Evolutionary conservation across 108 stramenopile genomes (phyloP), one percentile per base, ranked within the genome.

Genomic region (Cylindrotheca fusiformis): DNA sequence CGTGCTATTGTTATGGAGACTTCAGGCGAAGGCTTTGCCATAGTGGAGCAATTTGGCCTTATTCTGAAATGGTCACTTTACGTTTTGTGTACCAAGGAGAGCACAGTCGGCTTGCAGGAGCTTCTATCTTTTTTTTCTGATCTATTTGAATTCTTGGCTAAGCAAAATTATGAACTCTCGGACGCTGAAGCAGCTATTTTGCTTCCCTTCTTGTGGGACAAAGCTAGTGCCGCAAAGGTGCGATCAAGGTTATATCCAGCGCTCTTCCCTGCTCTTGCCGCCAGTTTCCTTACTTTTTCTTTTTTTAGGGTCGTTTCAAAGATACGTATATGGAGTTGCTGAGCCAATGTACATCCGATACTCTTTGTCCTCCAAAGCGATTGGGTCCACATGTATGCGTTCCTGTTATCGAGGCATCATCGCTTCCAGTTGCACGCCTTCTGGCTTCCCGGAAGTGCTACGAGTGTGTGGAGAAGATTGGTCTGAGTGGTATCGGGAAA

Each of bases 191-290:
- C 84, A 17, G 20, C 52, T 0, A 47, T 80, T 24, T 59, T 95
- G 20, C 71, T 92, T 6, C 91, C 94, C 24, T 73, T 65, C 59
- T n/a, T 93, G 18, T 69, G 87, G 0, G 94, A 95, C 47, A 95
- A 84, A 68, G 69, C 87, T 14, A 83, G 90, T 33, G 58, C 58
- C 5, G 84, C 90, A 12, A 92, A 93, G 75, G 81, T 71, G 41
- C 19, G 31, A 44, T 56, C 18, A 41, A 52, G 3, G 18, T 26
- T 2, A 17, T 41, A 12, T 28, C 10, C 27, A 36, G 31, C 28
- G 12, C 21, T 48, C 21, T 17, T 24, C 33, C 14, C 10, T 51
- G 19, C 36, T 23, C 32, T 0, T 14, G 8, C 8, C 36, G 20
- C 5, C 29, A 48, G 29, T 19, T 1, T n/a, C 20, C 53, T 58